Conservation (phyloP, 495 filamentous ascomycete genomes). For the Terfezia claveryi region DNA sequence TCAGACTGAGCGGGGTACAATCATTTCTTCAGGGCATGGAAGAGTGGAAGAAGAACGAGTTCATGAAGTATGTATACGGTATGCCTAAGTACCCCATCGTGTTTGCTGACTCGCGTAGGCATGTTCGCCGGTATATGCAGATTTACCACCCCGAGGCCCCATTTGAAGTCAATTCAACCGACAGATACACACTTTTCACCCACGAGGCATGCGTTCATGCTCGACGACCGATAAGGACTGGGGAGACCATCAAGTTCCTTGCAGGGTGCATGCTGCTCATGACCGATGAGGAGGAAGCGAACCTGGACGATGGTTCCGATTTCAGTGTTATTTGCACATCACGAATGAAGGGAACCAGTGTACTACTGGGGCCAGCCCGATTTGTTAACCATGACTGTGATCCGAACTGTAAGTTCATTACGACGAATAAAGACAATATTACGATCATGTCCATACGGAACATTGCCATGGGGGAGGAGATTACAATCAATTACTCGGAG, state of each 20-base stretch:
- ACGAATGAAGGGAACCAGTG: slow-evolving; percentile 61
- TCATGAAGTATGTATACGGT: slow-evolving; percentile 22
- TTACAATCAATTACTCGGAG: slow-evolving; percentile 85
- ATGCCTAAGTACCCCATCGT: neutral
- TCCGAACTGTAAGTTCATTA: slow-evolving; percentile 71
- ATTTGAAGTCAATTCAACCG: slow-evolving; percentile 84
- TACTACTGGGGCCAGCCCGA: slow-evolving; percentile 84
- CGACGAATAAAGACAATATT: slow-evolving; percentile 64
- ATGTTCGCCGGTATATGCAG: slow-evolving; percentile 75
- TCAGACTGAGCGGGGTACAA: slow-evolving; percentile 1
- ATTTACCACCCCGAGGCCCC: slow-evolving; percentile 84
- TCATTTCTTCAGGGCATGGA: slow-evolving; percentile 23
- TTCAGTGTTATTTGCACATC: slow-evolving; percentile 93
- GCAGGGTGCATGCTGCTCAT: slow-evolving; percentile 73
- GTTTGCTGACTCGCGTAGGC: slow-evolving; percentile 25
- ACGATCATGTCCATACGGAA: slow-evolving; percentile 58
- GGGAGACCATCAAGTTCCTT: slow-evolving; percentile 76
- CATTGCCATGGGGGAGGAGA: slow-evolving; percentile 69
- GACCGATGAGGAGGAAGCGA: slow-evolving; percentile 69
- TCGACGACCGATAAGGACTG: slow-evolving; percentile 49
- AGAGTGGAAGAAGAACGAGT: slow-evolving; percentile 71
- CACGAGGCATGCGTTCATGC: slow-evolving; percentile 81
- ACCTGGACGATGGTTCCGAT: slow-evolving; percentile 58
- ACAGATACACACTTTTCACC: slow-evolving; percentile 77
- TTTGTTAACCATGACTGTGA: slow-evolving; percentile 96